Percentiles rank a stretch among this genome's conserved stretches.
Evolutionary conservation across 2,329 filamentous ascomycete genomes (phyloP).

Genomic region (Xylaria polymorpha): DNA sequence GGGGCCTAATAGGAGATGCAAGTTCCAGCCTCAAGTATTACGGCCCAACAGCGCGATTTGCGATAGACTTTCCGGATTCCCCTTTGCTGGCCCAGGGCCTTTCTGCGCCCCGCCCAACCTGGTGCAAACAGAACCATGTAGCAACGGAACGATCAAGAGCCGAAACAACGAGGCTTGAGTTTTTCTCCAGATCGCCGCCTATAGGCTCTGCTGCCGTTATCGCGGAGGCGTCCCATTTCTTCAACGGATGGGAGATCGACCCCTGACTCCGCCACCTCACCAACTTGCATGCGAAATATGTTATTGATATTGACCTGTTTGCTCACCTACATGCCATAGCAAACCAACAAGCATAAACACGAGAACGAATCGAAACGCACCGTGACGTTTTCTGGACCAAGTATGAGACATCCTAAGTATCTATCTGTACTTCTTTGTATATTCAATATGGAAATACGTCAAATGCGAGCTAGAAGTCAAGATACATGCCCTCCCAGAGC

Average conservation of each 20-base stretch:
- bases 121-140: conserved; percentile 4
- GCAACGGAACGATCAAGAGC: conserved; percentile 8
- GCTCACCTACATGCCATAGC: conserved; percentile 27
- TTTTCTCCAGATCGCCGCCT: conserved; percentile 12
- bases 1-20: not conserved
- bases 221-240: not conserved
- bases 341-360: conserved; percentile 32
- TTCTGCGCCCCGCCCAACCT: not conserved
- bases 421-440: conserved; percentile 23
- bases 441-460: conserved; percentile 22
- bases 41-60: conserved; percentile 6
- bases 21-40: not conserved
- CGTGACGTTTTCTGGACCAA: conserved; percentile 2
- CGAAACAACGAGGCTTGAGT: conserved; percentile 20
- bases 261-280: conserved; percentile 3
- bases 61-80: not conserved
- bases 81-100: not conserved
- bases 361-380: conserved; percentile 8
- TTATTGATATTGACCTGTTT: conserved; percentile 20
- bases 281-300: conserved; percentile 20
- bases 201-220: conserved; percentile 28
- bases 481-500: conserved; percentile 5
- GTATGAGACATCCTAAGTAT: conserved; percentile 19
- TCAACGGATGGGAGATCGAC: conserved; percentile 20
- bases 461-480: not conserved